These are phyloP conservation scores for Ceratocystis albifundus DNA, from an alignment of 2,329 filamentous ascomycete genomes.

Conservation along the genomic window DNA sequence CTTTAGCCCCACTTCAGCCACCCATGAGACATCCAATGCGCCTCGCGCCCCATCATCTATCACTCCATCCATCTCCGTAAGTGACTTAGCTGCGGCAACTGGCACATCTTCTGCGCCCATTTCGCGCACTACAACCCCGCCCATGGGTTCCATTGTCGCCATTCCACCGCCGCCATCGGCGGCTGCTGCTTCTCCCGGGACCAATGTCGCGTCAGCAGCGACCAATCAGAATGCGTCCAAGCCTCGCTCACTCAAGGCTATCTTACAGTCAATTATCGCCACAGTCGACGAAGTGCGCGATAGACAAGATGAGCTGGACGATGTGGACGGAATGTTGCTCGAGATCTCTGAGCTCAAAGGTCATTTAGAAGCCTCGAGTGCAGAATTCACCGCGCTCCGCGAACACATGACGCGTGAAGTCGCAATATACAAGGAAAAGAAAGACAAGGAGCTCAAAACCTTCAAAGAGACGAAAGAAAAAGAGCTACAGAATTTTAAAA, in stretches of 20 bases:
- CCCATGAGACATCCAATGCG: slow-evolving; percentile 13
- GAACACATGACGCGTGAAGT: slow-evolving; percentile 21
- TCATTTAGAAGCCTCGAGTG: slow-evolving; percentile 18
- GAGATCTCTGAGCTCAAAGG: slow-evolving; percentile 22
- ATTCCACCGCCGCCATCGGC: background rate
- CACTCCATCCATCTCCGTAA: slow-evolving; percentile 18
- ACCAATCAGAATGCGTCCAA: background rate
- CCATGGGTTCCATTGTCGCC: slow-evolving; percentile 11
- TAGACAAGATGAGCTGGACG: slow-evolving; percentile 15
- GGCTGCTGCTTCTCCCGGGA: background rate
- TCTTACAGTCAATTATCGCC: slow-evolving; percentile 21
- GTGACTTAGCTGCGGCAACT: slow-evolving; percentile 8
- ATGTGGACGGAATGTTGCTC: slow-evolving; percentile 20
- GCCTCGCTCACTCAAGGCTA: slow-evolving; percentile 13
- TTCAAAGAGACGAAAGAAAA: slow-evolving; percentile 20
- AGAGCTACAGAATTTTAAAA: slow-evolving; percentile 19
- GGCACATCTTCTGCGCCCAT: background rate
- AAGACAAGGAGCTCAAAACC: slow-evolving; percentile 19
- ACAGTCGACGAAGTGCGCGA: slow-evolving; percentile 19
- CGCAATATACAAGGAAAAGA: slow-evolving; percentile 19
- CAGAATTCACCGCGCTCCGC: slow-evolving; percentile 19
- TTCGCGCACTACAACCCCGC: slow-evolving; percentile 15
- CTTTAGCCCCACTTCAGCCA: slow-evolving; percentile 7
- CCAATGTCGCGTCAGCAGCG: background rate
- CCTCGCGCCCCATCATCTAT: slow-evolving; percentile 2